phyloP scores from a whole-genome alignment of 768 basidiomycete species.

The Phanerochaete carnosa region DNA sequence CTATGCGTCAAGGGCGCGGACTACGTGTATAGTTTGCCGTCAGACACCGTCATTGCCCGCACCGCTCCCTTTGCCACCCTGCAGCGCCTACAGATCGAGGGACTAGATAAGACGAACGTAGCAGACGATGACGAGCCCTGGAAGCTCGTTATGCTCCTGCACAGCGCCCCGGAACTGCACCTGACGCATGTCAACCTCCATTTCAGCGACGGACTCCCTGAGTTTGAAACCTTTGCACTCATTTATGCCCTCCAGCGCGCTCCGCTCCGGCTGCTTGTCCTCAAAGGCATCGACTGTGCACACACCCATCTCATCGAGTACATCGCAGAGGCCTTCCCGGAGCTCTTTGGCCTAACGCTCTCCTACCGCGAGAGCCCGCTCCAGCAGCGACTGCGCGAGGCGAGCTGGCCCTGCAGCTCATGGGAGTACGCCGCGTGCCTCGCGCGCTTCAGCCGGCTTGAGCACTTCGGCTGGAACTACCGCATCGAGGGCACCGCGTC shows the following conservation, averaged over 20 bases:
- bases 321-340: conserved; percentile 3
- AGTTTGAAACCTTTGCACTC: not conserved
- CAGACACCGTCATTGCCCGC: not conserved
- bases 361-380: not conserved
- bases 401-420: conserved; percentile 1
- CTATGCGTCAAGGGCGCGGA: not conserved
- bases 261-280: not conserved
- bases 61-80: not conserved
- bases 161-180: not conserved
- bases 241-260: not conserved
- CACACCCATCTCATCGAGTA: not conserved
- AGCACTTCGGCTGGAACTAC: conserved; percentile 11
- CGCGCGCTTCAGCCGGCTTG: not conserved
- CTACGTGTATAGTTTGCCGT: not conserved
- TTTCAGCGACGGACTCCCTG: not conserved
- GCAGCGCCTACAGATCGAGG: not conserved
- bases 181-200: conserved; percentile 1
- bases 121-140: not conserved
- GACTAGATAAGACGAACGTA: not conserved
- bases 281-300: conserved; percentile 3
- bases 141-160: not conserved
- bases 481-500: not conserved
- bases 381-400: not conserved
- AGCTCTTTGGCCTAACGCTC: conserved; percentile 5
- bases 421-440: conserved; percentile 9